These are phyloP conservation scores for Dactylis glomerata DNA, from an alignment of 176 grass and related monocot genomes.

Conservation along the genomic window DNA sequence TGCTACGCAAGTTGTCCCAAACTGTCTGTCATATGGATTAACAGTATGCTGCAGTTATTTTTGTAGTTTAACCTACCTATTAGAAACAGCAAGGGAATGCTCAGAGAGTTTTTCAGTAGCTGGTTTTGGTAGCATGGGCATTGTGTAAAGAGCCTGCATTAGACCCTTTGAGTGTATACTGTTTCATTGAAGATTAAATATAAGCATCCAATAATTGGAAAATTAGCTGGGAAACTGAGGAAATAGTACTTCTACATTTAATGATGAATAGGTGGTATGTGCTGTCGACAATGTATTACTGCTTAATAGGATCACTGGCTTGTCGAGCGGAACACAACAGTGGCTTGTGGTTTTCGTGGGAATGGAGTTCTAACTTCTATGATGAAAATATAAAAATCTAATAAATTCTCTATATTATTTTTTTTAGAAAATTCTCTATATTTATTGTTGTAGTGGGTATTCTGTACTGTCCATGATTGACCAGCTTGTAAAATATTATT, in stretches of 20 bases:
- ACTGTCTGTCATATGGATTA: neutral
- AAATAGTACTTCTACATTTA: neutral
- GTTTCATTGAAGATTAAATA: neutral
- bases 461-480: neutral
- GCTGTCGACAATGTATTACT: neutral
- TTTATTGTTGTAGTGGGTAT: neutral
- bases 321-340: neutral
- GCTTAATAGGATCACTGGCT: neutral
- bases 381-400: neutral
- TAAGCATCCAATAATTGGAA: neutral
- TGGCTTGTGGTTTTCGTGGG: neutral
- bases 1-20: neutral
- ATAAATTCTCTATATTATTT: neutral
- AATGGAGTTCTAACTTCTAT: neutral
- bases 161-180: neutral
- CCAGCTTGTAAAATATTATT: neutral
- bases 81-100: neutral
- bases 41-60: neutral
- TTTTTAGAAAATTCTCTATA: neutral
- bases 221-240: neutral
- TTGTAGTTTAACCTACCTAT: slow-evolving; percentile 8
- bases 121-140: neutral
- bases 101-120: neutral
- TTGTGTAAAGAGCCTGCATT: neutral
- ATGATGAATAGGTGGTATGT: neutral